Percentiles rank a stretch among this genome's conserved stretches.
Evolutionary conservation across 768 basidiomycete genomes (phyloP).

Genomic region (Sarcodon sp.): DNA sequence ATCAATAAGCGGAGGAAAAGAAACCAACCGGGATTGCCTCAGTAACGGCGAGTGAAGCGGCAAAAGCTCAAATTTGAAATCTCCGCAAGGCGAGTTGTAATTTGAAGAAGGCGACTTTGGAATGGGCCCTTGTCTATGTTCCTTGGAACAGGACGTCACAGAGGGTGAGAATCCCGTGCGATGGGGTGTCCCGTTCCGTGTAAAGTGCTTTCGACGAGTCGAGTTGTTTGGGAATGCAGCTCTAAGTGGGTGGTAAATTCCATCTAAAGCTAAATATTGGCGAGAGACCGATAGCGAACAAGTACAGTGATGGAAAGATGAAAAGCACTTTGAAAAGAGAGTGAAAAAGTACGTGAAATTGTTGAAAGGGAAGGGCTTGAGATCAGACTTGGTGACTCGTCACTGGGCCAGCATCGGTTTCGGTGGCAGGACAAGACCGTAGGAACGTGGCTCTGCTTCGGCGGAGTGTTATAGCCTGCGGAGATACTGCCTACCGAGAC

Average conservation of each 20-base stretch:
- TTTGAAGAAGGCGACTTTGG: conserved; percentile 57
- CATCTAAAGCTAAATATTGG: conserved; percentile 79
- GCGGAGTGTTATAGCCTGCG: conserved; percentile 52
- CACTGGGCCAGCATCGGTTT: conserved; percentile 61
- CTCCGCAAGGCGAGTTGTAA: conserved; percentile 29
- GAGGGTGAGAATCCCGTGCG: conserved; percentile 64
- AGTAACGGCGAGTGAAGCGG: conserved; percentile 82
- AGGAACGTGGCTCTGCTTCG: conserved; percentile 53
- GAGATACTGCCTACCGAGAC: conserved; percentile 41
- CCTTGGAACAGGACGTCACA: conserved; percentile 71
- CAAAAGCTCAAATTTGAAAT: conserved; percentile 79
- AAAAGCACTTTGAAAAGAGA: conserved; percentile 75
- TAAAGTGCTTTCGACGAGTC: conserved; percentile 68
- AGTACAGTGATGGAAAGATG: conserved; percentile 76
- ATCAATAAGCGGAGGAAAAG: conserved; percentile 87
- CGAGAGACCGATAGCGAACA: conserved; percentile 77
- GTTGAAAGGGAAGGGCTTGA: conserved; percentile 69
- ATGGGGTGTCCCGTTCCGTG: conserved; percentile 49
- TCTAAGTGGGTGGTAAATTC: conserved; percentile 74
- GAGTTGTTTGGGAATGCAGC: conserved; percentile 82
- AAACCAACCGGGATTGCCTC: conserved; percentile 85
- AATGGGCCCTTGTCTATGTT: too few relatives aligned
- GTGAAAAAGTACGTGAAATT: conserved; percentile 75
- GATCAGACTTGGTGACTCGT: conserved; percentile 46
- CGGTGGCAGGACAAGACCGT: conserved; percentile 39